These are phyloP conservation scores for Acanthamoeba culbertsoni DNA, from an alignment of 208 protist species.

Conservation along the genomic window DNA sequence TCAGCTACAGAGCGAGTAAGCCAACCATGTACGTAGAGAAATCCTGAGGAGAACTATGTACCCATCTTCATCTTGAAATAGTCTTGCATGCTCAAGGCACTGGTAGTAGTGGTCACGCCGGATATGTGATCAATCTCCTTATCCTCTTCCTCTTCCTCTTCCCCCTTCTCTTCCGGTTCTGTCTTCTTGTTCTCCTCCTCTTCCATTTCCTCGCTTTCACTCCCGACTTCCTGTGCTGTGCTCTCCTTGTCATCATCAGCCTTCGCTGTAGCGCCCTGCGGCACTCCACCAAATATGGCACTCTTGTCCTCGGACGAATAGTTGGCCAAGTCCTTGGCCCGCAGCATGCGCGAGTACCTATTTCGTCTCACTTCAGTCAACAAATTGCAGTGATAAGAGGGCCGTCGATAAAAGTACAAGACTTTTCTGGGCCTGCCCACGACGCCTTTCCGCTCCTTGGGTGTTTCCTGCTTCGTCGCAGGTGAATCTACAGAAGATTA, in stretches of 20 bases:
- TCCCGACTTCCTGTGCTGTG: neutral
- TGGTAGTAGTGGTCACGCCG: neutral
- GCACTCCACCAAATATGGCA: conserved; percentile 55
- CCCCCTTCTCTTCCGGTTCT: neutral
- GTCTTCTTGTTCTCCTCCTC: neutral
- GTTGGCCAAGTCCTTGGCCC: conserved; percentile 51
- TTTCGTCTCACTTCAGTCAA: neutral
- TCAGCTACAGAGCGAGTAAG: neutral
- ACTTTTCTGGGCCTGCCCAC: conserved; percentile 12
- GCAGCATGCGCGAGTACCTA: conserved; percentile 37
- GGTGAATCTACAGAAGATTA: neutral
- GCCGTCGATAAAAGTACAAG: neutral
- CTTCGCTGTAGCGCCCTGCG: neutral
- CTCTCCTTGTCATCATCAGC: neutral
- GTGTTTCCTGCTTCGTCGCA: neutral
- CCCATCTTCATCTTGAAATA: conserved; percentile 55
- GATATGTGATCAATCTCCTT: neutral
- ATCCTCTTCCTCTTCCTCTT: neutral
- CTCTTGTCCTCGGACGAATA: conserved; percentile 62
- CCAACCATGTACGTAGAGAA: neutral
- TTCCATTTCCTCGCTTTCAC: conserved; percentile 26
- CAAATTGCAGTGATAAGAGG: neutral
- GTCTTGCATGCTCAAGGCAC: conserved; percentile 1
- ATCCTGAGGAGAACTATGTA: neutral
- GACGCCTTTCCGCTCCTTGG: neutral